phyloP scores from a whole-genome alignment of 2,329 filamentous ascomycete genomes.

The Microsporum canis region DNA sequence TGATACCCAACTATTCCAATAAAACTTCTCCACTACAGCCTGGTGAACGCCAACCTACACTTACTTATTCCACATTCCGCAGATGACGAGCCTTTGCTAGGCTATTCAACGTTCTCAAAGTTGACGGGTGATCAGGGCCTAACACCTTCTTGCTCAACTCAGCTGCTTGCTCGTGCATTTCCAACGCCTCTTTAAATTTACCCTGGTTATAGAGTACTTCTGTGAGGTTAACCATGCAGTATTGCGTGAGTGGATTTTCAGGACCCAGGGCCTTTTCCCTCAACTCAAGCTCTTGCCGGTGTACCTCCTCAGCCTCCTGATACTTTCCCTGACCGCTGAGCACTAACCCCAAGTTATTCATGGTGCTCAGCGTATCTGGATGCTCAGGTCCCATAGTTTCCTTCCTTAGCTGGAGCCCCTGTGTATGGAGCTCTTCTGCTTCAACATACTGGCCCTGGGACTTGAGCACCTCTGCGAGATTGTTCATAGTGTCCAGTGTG shows the following conservation, averaged over 20 bases:
- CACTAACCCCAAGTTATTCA: constrained; percentile 14
- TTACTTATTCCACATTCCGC: too few relatives aligned
- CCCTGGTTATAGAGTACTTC: constrained; percentile 9
- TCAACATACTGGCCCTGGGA: neutral
- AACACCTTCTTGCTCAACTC: constrained; percentile 13
- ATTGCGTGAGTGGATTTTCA: constrained; percentile 15
- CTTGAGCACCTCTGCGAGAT: neutral
- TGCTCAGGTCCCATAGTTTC: constrained; percentile 12
- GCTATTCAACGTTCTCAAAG: constrained; percentile 14
- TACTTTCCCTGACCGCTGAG: constrained; percentile 12
- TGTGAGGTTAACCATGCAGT: constrained; percentile 14
- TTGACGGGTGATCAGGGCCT: constrained; percentile 18
- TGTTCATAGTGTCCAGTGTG: neutral
- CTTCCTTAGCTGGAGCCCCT: constrained; percentile 5
- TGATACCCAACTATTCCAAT: too few relatives aligned
- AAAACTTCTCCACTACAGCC: too few relatives aligned
- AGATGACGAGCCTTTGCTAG: constrained; percentile 1
- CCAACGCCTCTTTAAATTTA: constrained; percentile 15
- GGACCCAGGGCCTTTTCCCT: constrained; percentile 10
- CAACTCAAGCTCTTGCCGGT: constrained; percentile 3
- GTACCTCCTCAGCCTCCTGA: constrained; percentile 10
- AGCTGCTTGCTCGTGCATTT: constrained; percentile 15
- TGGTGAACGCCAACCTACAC: too few relatives aligned
- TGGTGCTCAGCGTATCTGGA: constrained; percentile 14
- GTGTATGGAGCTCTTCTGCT: neutral